These are phyloP conservation scores for Tremellales sp. DNA, from an alignment of 1,284 basidiomycete genomes.

Conservation along the genomic window DNA sequence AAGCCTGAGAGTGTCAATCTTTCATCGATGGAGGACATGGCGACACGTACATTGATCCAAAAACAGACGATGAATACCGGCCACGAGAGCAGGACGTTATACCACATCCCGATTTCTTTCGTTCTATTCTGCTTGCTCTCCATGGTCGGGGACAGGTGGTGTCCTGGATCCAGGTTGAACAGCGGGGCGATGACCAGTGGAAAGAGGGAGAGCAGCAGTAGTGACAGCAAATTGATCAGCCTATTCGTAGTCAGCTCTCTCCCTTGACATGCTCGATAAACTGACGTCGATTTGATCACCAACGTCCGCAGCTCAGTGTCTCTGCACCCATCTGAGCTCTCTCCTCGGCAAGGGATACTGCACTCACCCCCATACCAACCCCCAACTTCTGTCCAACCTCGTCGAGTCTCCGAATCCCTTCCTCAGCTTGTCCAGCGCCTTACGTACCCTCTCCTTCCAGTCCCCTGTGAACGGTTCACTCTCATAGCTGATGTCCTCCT, in stretches of 20 bases:
- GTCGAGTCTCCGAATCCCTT: conserved; percentile 34
- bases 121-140: conserved; percentile 16
- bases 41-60: conserved; percentile 42
- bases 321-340: conserved; percentile 16
- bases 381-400: conserved; percentile 36
- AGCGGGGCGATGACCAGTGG: conserved; percentile 41
- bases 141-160: conserved; percentile 10
- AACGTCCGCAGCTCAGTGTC: conserved; percentile 43
- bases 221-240: conserved; percentile 47
- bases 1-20: conserved; percentile 19
- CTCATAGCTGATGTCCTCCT: background rate
- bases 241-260: conserved; percentile 16
- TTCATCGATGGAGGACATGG: background rate
- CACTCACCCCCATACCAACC: conserved; percentile 43
- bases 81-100: conserved; percentile 45
- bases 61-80: conserved; percentile 47
- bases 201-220: conserved; percentile 42
- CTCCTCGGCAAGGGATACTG: background rate
- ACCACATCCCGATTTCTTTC: conserved; percentile 42
- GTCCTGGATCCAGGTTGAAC: conserved; percentile 10
- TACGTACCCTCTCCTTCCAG: conserved; percentile 8
- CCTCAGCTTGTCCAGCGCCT: conserved; percentile 12
- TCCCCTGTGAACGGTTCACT: background rate
- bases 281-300: conserved; percentile 43
- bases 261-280: conserved; percentile 1